Percentiles rank a stretch among this genome's conserved stretches.
Evolutionary conservation across 179 eudicot genomes (phyloP).

Genomic region (Silene vulgaris): DNA sequence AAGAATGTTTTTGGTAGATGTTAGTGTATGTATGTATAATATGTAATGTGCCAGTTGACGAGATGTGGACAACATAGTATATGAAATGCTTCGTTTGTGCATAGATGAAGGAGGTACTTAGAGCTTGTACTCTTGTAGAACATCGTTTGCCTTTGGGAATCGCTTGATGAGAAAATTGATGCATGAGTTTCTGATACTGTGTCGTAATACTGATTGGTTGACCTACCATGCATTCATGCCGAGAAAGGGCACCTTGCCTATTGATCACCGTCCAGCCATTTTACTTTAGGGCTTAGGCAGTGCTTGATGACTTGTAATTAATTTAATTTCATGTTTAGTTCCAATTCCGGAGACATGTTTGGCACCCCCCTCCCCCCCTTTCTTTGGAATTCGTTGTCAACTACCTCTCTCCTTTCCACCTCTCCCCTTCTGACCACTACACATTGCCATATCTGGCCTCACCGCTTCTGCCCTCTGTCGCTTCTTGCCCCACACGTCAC

Average conservation of each 20-base stretch:
- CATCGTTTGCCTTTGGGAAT: too few relatives aligned
- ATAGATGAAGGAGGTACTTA: too few relatives aligned
- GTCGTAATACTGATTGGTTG: neutral
- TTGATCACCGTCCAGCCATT: neutral
- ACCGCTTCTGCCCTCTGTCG: too few relatives aligned
- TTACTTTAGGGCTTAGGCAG: neutral
- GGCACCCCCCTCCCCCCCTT: neutral
- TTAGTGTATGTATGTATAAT: too few relatives aligned
- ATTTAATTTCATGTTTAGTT: neutral
- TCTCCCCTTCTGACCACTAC: neutral
- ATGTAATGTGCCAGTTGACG: too few relatives aligned
- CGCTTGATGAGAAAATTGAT: neutral
- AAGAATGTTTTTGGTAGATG: neutral
- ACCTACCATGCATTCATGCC: too few relatives aligned
- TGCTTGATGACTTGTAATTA: neutral
- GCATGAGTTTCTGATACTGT: neutral
- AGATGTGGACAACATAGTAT: too few relatives aligned
- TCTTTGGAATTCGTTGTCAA: neutral
- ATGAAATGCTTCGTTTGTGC: too few relatives aligned
- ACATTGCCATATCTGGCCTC: too few relatives aligned
- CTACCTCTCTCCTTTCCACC: neutral
- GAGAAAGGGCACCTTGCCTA: too few relatives aligned
- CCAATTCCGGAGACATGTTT: neutral
- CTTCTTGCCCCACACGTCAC: too few relatives aligned
- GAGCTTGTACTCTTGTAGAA: too few relatives aligned